phyloP scores from a whole-genome alignment of 2,329 filamentous ascomycete species.

The Periconia sp. region DNA sequence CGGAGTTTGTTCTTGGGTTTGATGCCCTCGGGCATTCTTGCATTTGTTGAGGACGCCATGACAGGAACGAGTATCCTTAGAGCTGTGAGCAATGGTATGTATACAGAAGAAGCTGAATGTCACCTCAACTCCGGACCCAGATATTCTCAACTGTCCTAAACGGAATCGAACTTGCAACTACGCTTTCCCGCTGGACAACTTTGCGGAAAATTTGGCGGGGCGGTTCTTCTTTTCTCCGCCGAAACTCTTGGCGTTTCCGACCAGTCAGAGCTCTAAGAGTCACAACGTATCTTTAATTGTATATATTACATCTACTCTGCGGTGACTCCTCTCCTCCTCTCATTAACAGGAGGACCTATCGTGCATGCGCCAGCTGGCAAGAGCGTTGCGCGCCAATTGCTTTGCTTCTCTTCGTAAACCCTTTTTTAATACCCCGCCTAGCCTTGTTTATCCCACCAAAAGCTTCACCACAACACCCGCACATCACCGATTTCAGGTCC shows the following conservation, averaged over 20 bases:
- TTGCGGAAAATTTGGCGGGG: slow-evolving; percentile 20
- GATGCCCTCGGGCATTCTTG: slow-evolving; percentile 55
- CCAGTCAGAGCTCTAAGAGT: slow-evolving; percentile 16
- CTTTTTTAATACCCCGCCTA: slow-evolving; percentile 41
- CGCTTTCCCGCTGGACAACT: too few relatives aligned
- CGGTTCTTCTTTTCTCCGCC: slow-evolving; percentile 20
- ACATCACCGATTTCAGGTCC: slow-evolving; percentile 34
- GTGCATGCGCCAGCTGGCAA: slow-evolving; percentile 50
- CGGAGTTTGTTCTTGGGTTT: slow-evolving; percentile 78
- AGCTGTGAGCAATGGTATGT: too few relatives aligned
- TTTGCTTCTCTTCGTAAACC: slow-evolving; percentile 32
- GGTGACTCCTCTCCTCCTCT: slow-evolving; percentile 26
- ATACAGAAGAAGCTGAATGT: too few relatives aligned
- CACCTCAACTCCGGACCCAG: too few relatives aligned
- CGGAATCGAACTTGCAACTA: background rate
- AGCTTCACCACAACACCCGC: slow-evolving; percentile 42
- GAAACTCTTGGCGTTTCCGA: slow-evolving; percentile 21
- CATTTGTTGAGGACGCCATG: slow-evolving; percentile 59
- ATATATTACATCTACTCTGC: slow-evolving; percentile 28
- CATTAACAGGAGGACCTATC: slow-evolving; percentile 22
- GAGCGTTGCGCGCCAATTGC: slow-evolving; percentile 46
- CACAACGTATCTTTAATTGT: slow-evolving; percentile 15
- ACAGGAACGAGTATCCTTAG: background rate
- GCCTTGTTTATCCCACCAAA: slow-evolving; percentile 36
- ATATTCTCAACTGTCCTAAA: too few relatives aligned